Evolutionary conservation across 129 eudicot species (phyloP), one percentile per base, ranked within the genome.

Genomic region (Escallonia rubra): DNA sequence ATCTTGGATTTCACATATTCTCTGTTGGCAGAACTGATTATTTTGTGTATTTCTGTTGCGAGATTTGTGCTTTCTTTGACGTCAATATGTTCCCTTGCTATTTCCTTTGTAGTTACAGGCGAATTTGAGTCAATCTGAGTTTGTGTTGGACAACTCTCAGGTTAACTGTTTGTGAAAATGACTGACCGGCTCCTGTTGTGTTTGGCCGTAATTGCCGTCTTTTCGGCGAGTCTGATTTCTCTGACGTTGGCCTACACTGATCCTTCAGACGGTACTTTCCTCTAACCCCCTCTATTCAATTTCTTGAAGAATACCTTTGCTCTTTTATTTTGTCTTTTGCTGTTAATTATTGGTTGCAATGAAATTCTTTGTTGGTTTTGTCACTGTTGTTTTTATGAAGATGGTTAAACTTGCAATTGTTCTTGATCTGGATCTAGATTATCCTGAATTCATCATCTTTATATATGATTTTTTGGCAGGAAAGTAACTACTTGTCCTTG

Each of bases 161-260:
- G 53, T 43, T 1, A 63, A 23, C 60, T 70, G 55, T 70, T 40
- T 65, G 63, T 56, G 41, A 61, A 60, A 44, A 78, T 85, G 96
- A 69, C 57, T 64, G 57, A 71, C 56, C 41, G 67, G 55, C 41
- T 78, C 38, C 54, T 73, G 42, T 51, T 77, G 69, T 82, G 10
- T 67, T 66, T 85, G 64, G 63, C 77, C 61, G 78, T 61, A 49
- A 42, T 74, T 74, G 67, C 74, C 52, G 67, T 76, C 52, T 72
- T 74, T 15, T 68, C 43, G 58, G 68, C 70, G 54, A 42, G 70
- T 69, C 71, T 84, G 48, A 57, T 43, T 65, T 52, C 55, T 41
- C 78, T 43, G 6, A 69, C 81, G 52, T 81, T 73, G 50, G 86
- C 86, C 3, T 41, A 69, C 56, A 89, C 93, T 6, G 93, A 86